A percentile compares a stretch with the other conserved stretches of the same genome.
Conservation (phyloP, 495 filamentous ascomycete genomes). For the Aspergillus coremiiformis region DNA sequence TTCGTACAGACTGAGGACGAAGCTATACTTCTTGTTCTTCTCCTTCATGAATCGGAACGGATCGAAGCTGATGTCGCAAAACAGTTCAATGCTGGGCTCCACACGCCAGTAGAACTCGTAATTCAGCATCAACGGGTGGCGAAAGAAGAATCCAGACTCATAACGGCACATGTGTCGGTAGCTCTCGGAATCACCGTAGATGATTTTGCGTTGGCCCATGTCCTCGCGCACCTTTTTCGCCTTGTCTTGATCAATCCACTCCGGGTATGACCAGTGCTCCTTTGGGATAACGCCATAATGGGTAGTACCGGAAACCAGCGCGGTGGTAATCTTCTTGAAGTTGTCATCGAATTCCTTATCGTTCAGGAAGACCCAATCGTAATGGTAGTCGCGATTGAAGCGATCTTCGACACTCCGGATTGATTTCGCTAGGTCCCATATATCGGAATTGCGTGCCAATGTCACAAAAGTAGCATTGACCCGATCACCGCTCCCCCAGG, state of each 20-base stretch:
- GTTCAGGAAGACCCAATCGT: slow-evolving; percentile 99
- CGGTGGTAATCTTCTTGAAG: slow-evolving; percentile 86
- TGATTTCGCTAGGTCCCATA: slow-evolving; percentile 93
- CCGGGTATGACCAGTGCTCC: slow-evolving; percentile 87
- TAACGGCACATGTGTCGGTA: slow-evolving; percentile 95
- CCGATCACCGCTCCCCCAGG: slow-evolving; percentile 46
- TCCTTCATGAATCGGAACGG: slow-evolving; percentile 84
- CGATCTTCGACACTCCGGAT: slow-evolving; percentile 95
- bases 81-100: slow-evolving; percentile 81
- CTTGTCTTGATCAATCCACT: slow-evolving; percentile 80
- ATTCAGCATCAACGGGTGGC: slow-evolving; percentile 68
- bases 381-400: slow-evolving; percentile 93
- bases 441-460: slow-evolving; percentile 80
- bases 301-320: slow-evolving; percentile 83
- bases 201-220: slow-evolving; percentile 78
- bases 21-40: slow-evolving; percentile 85
- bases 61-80: slow-evolving; percentile 77
- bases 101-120: slow-evolving; percentile 94
- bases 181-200: slow-evolving; percentile 88
- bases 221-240: slow-evolving; percentile 73
- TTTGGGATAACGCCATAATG: slow-evolving; percentile 78
- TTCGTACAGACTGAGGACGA: slow-evolving; percentile 84
- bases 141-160: slow-evolving; percentile 92
- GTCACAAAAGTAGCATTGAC: slow-evolving; percentile 98
- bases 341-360: slow-evolving; percentile 85